A percentile compares a stretch with the other conserved stretches of the same genome.
These are phyloP conservation scores for Geotrichum siamense DNA, from an alignment of 1,139 yeast genomes.

Conservation along the genomic window DNA sequence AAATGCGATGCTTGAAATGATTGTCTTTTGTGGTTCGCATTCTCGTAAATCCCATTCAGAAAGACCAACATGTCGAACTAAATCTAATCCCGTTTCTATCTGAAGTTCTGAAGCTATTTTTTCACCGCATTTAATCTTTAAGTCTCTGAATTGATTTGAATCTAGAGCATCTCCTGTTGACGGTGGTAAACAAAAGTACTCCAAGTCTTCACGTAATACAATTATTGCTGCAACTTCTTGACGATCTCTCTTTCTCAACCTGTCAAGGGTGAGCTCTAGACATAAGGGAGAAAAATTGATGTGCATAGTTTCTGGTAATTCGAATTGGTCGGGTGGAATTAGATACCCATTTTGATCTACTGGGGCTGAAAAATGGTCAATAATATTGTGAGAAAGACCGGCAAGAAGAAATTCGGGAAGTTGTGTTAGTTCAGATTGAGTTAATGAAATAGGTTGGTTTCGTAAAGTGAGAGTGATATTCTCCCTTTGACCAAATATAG, in stretches of 20 bases:
- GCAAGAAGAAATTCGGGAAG: conserved; percentile 3
- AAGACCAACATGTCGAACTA: not conserved
- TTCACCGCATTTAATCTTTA: not conserved
- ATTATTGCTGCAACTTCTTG: not conserved
- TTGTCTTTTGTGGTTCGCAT: not conserved
- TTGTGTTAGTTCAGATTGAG: not conserved
- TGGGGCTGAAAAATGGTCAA: not conserved
- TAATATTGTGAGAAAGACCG: not conserved
- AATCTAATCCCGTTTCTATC: not conserved
- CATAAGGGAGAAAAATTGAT: not conserved
- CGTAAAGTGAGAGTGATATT: not conserved
- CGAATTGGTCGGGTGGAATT: not conserved
- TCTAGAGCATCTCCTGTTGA: not conserved
- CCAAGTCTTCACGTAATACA: conserved; percentile 2
- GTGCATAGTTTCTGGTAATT: not conserved
- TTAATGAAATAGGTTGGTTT: not conserved
- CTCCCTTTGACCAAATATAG: not conserved
- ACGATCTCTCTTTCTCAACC: not conserved
- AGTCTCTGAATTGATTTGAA: not conserved
- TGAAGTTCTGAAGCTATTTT: not conserved
- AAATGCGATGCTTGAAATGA: too few species aligned
- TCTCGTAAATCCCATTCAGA: not conserved
- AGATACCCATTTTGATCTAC: not conserved
- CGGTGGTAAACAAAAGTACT: conserved; percentile 4
- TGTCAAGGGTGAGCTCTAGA: not conserved